These are phyloP conservation scores for Saturnispora mendoncae DNA, from an alignment of 805 yeast species.

Conservation along the genomic window DNA sequence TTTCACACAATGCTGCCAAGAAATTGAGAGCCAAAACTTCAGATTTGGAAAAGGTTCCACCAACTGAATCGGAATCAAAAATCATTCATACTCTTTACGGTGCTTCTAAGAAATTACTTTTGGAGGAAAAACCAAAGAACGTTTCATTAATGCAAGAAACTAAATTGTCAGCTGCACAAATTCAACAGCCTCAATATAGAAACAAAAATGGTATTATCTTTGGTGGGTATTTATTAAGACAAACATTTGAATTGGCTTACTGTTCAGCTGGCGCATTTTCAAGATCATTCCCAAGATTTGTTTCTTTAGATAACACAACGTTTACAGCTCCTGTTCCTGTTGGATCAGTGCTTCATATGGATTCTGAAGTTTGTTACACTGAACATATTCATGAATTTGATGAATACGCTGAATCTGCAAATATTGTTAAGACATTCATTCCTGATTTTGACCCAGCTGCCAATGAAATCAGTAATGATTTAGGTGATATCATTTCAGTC, in stretches of 20 bases:
- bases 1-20: slow-evolving; percentile 80
- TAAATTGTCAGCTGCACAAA: slow-evolving; percentile 59
- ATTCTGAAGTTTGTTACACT: slow-evolving; percentile 78
- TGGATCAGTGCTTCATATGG: slow-evolving; percentile 78
- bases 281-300: slow-evolving; percentile 77
- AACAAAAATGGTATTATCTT: slow-evolving; percentile 92
- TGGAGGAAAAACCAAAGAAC: slow-evolving; percentile 37
- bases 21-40: slow-evolving; percentile 64
- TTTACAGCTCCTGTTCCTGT: slow-evolving; percentile 95
- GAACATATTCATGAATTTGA: slow-evolving; percentile 51
- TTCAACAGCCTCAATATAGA: slow-evolving; percentile 96
- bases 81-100: slow-evolving; percentile 75
- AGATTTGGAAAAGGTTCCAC: slow-evolving; percentile 55
- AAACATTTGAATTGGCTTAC: slow-evolving; percentile 88
- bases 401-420: slow-evolving; percentile 23
- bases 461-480: slow-evolving; percentile 42
- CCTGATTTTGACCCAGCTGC: slow-evolving; percentile 50
- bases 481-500: slow-evolving; percentile 52
- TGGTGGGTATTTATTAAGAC: slow-evolving; percentile 90
- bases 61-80: slow-evolving; percentile 64
- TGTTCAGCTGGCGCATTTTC: slow-evolving; percentile 88
- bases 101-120: slow-evolving; percentile 34
- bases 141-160: slow-evolving; percentile 66
- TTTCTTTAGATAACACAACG: slow-evolving; percentile 82
- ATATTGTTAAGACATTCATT: slow-evolving; percentile 19